Evolutionary conservation across 331 rosid genomes (phyloP).

Genomic region (Phaseolus coccineus): DNA sequence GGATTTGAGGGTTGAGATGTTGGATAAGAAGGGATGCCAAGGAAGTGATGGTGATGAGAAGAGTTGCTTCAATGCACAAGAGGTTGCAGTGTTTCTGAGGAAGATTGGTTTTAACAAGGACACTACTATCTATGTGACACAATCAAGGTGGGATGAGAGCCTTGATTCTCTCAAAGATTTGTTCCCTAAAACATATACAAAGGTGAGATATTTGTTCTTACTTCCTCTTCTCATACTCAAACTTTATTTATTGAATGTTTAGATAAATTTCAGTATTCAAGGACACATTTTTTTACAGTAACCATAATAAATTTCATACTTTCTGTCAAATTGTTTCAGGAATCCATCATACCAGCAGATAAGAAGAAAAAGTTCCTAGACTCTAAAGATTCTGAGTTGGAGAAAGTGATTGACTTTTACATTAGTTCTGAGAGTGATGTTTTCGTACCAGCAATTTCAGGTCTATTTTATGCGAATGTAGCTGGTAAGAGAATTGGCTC

Average conservation of each 20-base stretch:
- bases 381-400: slow-evolving; percentile 73
- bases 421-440: slow-evolving; percentile 81
- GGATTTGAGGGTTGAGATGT: slow-evolving; percentile 86
- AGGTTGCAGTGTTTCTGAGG: slow-evolving; percentile 77
- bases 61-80: slow-evolving; percentile 83
- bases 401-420: slow-evolving; percentile 86
- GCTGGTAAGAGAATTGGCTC: slow-evolving; percentile 90
- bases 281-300: neutral
- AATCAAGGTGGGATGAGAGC: slow-evolving; percentile 84
- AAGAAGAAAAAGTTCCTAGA: slow-evolving; percentile 74
- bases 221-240: neutral
- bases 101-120: slow-evolving; percentile 82
- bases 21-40: slow-evolving; percentile 83
- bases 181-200: slow-evolving; percentile 89
- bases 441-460: slow-evolving; percentile 93
- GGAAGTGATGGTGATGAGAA: slow-evolving; percentile 64
- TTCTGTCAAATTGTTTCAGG: slow-evolving; percentile 66
- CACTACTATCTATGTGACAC: slow-evolving; percentile 85
- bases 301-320: neutral
- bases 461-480: slow-evolving; percentile 89
- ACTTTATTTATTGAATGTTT: neutral
- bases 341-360: slow-evolving; percentile 82
- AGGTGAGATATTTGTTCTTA: slow-evolving; percentile 59
- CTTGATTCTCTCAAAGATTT: slow-evolving; percentile 86
- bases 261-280: neutral